Percentiles rank a stretch among this genome's conserved stretches.
These are phyloP conservation scores for Aureobasidium sp. DNA, from an alignment of 2,329 filamentous ascomycete genomes.

Conservation along the genomic window DNA sequence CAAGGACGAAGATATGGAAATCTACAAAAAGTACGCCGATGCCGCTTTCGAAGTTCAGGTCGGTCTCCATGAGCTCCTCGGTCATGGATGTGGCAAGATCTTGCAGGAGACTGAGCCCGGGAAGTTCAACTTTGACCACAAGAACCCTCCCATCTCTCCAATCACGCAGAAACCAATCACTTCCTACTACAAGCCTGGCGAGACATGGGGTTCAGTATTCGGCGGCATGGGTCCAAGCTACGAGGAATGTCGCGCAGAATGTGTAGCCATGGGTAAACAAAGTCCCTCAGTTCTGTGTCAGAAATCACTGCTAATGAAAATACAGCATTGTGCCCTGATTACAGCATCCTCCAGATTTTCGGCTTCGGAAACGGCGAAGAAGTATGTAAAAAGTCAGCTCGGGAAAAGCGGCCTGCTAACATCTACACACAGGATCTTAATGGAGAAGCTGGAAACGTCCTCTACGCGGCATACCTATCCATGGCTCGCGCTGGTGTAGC, in stretches of 20 bases:
- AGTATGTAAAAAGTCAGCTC: background rate
- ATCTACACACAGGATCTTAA: slow-evolving; percentile 50
- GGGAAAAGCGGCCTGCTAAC: background rate
- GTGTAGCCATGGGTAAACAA: slow-evolving; percentile 65
- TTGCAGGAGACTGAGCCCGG: slow-evolving; percentile 81
- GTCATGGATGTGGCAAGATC: slow-evolving; percentile 89
- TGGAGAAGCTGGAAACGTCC: slow-evolving; percentile 72
- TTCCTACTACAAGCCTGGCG: slow-evolving; percentile 88
- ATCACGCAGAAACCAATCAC: slow-evolving; percentile 69
- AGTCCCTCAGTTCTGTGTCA: too few species aligned
- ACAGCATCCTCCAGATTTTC: slow-evolving; percentile 81
- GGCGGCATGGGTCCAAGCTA: slow-evolving; percentile 81
- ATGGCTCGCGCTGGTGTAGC: slow-evolving; percentile 92
- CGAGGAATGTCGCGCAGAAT: slow-evolving; percentile 90
- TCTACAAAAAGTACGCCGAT: slow-evolving; percentile 80
- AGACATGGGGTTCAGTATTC: slow-evolving; percentile 75
- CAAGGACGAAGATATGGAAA: slow-evolving; percentile 63
- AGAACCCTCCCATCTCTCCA: slow-evolving; percentile 75
- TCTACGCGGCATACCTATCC: slow-evolving; percentile 80
- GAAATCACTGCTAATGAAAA: too few species aligned
- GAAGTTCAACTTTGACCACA: slow-evolving; percentile 78
- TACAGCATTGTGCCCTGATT: slow-evolving; percentile 70
- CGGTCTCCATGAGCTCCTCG: slow-evolving; percentile 80
- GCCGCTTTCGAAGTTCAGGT: slow-evolving; percentile 92
- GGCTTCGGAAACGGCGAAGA: slow-evolving; percentile 73